Conservation (phyloP, 164 flowering plant genomes). For the Euptelea pleiosperma region DNA sequence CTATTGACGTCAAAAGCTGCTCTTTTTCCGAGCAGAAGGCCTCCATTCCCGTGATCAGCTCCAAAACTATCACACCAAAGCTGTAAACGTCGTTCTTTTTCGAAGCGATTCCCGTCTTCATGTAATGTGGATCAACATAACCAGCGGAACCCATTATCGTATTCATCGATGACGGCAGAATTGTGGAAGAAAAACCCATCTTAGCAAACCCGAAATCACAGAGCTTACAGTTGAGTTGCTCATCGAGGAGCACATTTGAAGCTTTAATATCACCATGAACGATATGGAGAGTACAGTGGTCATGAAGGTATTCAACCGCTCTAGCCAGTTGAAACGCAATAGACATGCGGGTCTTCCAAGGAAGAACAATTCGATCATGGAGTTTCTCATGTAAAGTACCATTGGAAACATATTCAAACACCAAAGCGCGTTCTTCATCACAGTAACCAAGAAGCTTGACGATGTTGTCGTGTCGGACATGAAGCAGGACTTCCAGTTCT, state of each 20-base stretch:
- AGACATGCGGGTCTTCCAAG: constrained; percentile 48
- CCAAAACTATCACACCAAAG: constrained; percentile 57
- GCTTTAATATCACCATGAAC: constrained; percentile 71
- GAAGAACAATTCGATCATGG: constrained; percentile 27
- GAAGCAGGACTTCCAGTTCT: constrained; percentile 47
- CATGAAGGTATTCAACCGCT: constrained; percentile 58
- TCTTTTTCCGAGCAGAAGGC: constrained; percentile 40
- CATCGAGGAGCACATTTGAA: constrained; percentile 60
- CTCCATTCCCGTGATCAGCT: constrained; percentile 55
- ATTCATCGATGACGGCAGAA: constrained; percentile 22
- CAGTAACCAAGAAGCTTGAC: too few relatives aligned
- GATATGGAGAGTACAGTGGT: constrained; percentile 38
- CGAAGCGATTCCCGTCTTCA: too few relatives aligned
- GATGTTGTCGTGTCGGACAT: constrained; percentile 37
- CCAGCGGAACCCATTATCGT: constrained; percentile 63
- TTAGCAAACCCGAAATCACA: constrained; percentile 72
- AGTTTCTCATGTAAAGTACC: constrained; percentile 60
- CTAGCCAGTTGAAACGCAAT: constrained; percentile 57
- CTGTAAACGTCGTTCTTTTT: constrained; percentile 67
- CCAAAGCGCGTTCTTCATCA: constrained; percentile 50
- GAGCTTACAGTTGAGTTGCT: too few relatives aligned
- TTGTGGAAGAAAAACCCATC: constrained; percentile 48
- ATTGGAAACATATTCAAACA: constrained; percentile 51
- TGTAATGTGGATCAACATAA: constrained; percentile 59
- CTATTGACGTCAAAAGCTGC: constrained; percentile 24